Base-by-base conservation (phyloP, 2,329 filamentous ascomycete genomes). In the Emergomyces africanus region DNA sequence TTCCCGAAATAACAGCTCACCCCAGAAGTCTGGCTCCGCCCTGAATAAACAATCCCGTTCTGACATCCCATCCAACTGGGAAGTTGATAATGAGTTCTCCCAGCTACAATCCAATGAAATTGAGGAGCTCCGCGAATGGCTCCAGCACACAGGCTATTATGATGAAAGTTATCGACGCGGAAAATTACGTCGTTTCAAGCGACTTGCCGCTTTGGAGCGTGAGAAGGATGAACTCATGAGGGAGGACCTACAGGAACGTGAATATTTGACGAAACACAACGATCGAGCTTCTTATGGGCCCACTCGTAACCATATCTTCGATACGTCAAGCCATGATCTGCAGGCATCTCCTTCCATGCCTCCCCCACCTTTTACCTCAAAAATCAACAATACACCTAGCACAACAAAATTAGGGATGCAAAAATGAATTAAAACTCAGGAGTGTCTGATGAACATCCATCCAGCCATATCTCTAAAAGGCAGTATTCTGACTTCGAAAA, bases 101-200 rank as follows among this genome's bases (percentile, higher is more conserved):
- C 46, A 61, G 25, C 44, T 64, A 23, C 46, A 53, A 15, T 33
- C 42, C 15, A 41, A 37, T 37, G 62, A 62, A 48, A 33, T 63
- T 23, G 59, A 65, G 41, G 68, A 73, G 57, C 59, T 74, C 37
- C 67, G 65, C 63, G 68, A 72, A 58, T 74, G 71, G 70, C 60
- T 74, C 44, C 64, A 69, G 14, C 64, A 71, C 25, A 72, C 71
- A 30, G 66, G 68, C 2, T 74, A 67, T 60, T 65, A 72, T 61
- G 68, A 73, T 64, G 58, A 58, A 44, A 59, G 60, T n/a, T 71
- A 72, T 54, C 68, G 71, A 62, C 63, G 62, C 46, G 70, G 68
- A 33, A 59, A 44, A 12, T 35, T 64, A 8, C 20, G 44, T 18
- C 62, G 63, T 23, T 56, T 49, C 46, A 60, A 67, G 66, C 41